phyloP scores from a whole-genome alignment of 371 early-diverging fungal species.

The Mortierella sp. region DNA sequence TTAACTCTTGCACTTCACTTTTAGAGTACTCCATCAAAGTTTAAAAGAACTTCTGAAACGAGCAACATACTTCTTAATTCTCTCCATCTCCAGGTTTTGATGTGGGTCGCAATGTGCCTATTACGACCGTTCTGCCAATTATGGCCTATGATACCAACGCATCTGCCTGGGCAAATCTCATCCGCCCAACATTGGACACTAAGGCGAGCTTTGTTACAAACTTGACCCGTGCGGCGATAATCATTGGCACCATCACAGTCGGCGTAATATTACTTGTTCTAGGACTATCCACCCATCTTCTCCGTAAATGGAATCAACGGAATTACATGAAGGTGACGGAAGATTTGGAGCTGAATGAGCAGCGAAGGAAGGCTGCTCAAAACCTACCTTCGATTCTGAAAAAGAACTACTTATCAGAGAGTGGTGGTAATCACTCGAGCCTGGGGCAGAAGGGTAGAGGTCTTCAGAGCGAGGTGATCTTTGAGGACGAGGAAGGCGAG shows the following conservation, averaged over 20 bases:
- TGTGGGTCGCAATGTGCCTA: slow-evolving; percentile 38
- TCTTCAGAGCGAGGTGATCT: slow-evolving; percentile 37
- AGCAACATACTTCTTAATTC: neutral
- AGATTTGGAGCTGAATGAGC: slow-evolving; percentile 35
- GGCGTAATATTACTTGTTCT: slow-evolving; percentile 26
- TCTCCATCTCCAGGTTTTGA: slow-evolving; percentile 22
- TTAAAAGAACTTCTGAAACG: neutral
- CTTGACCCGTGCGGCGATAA: slow-evolving; percentile 34
- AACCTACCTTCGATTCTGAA: slow-evolving; percentile 45
- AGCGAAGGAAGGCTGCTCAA: slow-evolving; percentile 6
- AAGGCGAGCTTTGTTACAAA: slow-evolving; percentile 34
- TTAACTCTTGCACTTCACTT: neutral
- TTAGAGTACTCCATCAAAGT: neutral
- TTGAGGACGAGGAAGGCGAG: slow-evolving; percentile 36
- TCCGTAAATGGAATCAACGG: slow-evolving; percentile 52
- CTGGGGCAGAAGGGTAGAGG: neutral
- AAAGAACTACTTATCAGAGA: slow-evolving; percentile 22
- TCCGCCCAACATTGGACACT: slow-evolving; percentile 35
- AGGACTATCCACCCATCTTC: slow-evolving; percentile 28
- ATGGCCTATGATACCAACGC: slow-evolving; percentile 46
- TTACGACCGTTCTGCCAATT: slow-evolving; percentile 24
- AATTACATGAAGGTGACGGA: slow-evolving; percentile 45
- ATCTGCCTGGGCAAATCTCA: slow-evolving; percentile 34
- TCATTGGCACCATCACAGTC: slow-evolving; percentile 32
- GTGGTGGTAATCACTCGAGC: slow-evolving; percentile 1